These are phyloP conservation scores for Pholiota adiposa DNA, from an alignment of 1,284 basidiomycete species.

Conservation along the genomic window DNA sequence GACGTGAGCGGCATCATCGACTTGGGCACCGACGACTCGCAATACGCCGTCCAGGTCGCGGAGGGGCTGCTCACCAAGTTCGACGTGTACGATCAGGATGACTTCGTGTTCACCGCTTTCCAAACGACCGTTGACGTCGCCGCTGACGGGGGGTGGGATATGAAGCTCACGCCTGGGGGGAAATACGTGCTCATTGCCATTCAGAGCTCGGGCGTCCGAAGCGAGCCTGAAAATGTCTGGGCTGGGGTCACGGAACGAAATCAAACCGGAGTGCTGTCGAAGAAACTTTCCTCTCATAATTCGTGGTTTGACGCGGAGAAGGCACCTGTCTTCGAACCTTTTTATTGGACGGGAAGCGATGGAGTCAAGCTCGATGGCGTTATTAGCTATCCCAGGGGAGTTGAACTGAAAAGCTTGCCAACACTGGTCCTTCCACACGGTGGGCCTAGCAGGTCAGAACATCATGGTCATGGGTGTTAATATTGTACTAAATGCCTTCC, in stretches of 20 bases:
- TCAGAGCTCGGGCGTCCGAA: constrained; percentile 10
- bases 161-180: constrained; percentile 7
- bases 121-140: constrained; percentile 7
- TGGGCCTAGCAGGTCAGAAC: constrained; percentile 9
- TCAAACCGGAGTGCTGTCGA: constrained; percentile 6
- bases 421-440: constrained; percentile 14
- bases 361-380: constrained; percentile 13
- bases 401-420: constrained; percentile 8
- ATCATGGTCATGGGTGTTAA: background rate
- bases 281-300: constrained; percentile 14
- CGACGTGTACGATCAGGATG: constrained; percentile 11
- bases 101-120: constrained; percentile 13
- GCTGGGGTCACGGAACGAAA: constrained; percentile 12
- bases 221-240: constrained; percentile 14
- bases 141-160: constrained; percentile 8
- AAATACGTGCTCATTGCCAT: constrained; percentile 10
- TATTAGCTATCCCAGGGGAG: constrained; percentile 14
- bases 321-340: background rate
- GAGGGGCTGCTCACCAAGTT: constrained; percentile 15
- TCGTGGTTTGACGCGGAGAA: constrained; percentile 10
- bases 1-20: constrained; percentile 11
- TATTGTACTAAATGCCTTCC: background rate
- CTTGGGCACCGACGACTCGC: constrained; percentile 10
- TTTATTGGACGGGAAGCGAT: constrained; percentile 15
- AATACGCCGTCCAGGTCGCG: constrained; percentile 13